A percentile compares a stretch with the other conserved stretches of the same genome.
Conservation (phyloP, 2,329 filamentous ascomycete genomes). For the Aspergillus brunneoviolaceus region DNA sequence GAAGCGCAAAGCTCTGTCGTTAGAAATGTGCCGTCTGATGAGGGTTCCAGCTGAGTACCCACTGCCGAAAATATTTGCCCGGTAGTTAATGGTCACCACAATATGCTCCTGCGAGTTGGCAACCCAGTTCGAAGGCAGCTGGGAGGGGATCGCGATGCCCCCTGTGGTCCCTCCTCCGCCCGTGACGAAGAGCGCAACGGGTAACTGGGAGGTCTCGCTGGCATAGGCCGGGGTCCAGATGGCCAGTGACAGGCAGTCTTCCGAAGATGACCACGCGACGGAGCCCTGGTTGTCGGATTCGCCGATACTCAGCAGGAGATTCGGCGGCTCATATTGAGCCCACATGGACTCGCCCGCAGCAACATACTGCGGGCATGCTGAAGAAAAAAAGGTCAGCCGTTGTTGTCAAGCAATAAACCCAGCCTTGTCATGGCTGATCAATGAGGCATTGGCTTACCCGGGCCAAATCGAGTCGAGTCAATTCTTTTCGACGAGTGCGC, state of each 20-base stretch:
- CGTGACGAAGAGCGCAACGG: slow-evolving; percentile 25
- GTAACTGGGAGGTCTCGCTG: slow-evolving; percentile 16
- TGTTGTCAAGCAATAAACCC: background rate
- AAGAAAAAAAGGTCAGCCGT: slow-evolving; percentile 8
- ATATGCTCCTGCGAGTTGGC: slow-evolving; percentile 42
- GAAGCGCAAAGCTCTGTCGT: too few species aligned
- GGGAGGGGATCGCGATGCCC: slow-evolving; percentile 37
- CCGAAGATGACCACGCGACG: slow-evolving; percentile 27
- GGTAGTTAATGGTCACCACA: slow-evolving; percentile 40
- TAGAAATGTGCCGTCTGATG: background rate
- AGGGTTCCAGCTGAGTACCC: too few species aligned
- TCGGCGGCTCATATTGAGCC: background rate
- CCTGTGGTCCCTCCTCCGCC: slow-evolving; percentile 26
- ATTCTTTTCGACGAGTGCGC: slow-evolving; percentile 9
- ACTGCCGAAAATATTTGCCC: slow-evolving; percentile 28
- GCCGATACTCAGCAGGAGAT: slow-evolving; percentile 8
- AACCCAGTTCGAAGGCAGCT: slow-evolving; percentile 33
- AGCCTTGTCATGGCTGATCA: too few species aligned
- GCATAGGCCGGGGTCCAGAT: slow-evolving; percentile 43
- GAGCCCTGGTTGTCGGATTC: slow-evolving; percentile 19
- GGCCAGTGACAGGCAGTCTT: slow-evolving; percentile 47
- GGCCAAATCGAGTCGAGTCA: slow-evolving; percentile 22
- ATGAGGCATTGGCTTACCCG: background rate
- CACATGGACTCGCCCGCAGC: background rate
- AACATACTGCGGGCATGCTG: slow-evolving; percentile 29